Evolutionary conservation across 2,329 filamentous ascomycete species (phyloP).

Genomic region (Rhynchosporium secalis): DNA sequence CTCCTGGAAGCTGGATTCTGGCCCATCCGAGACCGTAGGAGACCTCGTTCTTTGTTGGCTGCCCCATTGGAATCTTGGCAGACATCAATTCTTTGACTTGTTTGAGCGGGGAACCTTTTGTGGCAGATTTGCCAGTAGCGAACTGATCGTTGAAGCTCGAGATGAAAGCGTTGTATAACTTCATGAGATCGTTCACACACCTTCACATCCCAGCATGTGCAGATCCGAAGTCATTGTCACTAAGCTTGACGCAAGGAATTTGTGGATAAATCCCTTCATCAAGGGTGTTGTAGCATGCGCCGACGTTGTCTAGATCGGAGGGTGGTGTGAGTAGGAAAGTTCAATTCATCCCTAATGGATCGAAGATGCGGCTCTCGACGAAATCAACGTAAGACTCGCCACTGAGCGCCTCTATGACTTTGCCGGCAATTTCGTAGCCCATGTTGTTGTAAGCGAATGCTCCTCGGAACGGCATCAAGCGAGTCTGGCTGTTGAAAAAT

Average conservation of each 20-base stretch:
- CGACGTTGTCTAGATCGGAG: background rate
- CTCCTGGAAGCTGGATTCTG: conserved; percentile 29
- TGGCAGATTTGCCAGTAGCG: background rate
- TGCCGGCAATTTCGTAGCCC: conserved; percentile 14
- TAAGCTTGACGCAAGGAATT: background rate
- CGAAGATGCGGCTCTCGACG: conserved; percentile 10
- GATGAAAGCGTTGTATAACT: background rate
- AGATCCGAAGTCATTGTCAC: background rate
- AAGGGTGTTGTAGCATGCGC: background rate
- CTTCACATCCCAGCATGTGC: background rate
- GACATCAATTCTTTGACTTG: background rate
- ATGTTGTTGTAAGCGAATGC: conserved; percentile 20
- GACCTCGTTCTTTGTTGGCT: background rate
- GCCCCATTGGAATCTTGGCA: background rate
- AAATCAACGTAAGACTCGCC: conserved; percentile 8
- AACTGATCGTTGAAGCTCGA: background rate
- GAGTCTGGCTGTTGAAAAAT: conserved; percentile 10
- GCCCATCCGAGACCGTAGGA: conserved; percentile 37
- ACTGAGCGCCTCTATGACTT: conserved; percentile 15
- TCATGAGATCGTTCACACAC: background rate
- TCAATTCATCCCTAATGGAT: conserved; percentile 18
- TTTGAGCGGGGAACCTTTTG: background rate
- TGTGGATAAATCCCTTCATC: background rate
- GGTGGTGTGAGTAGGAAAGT: background rate
- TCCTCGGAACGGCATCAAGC: background rate